Base-by-base conservation (phyloP, 768 basidiomycete species). In the Hericium erinaceus region DNA sequence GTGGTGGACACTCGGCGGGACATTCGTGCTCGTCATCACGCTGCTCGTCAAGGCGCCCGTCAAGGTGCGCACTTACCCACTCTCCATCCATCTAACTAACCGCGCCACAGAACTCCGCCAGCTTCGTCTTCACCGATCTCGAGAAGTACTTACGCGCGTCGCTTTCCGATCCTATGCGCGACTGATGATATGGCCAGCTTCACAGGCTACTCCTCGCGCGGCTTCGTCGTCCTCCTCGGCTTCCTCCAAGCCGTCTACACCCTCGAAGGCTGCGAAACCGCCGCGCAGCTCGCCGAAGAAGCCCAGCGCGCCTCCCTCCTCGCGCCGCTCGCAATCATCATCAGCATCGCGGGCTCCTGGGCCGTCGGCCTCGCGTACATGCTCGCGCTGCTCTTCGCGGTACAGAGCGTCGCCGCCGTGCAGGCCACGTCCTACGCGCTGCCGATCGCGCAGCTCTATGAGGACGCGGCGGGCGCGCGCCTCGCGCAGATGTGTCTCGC, bases 231-330 rank as follows among this genome's bases (percentile, higher is more conserved):
- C 49, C 74, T 82, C 24, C 72, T 82, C 12, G 81, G 81, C 9
- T 82, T 83, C 64, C 74, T 80, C 3, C 78, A 79, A 75, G 79
- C 80, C 6, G 81, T 82, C 12, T 82, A 82, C 61, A 81, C 81
- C 2, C 73, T 82, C 26, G 81, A 81, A 67, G 81, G 81, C 22
- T 82, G 80, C 64, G 81, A 82, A 64, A 83, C 81, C 4, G 80
- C 81, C 41, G 81, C 82, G n/a, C 81, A 83, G 64, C 76, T 83
- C 7, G 81, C 81, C 5, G 81, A 83, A 66, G 81, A 83, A 65
- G 80, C 80, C 37, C 70, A 74, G 51, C 76, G 77, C 18, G 81
- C 81, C 0, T 79, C 80, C 56, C 58, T 79, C 52, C 77, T 83
- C n/a, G 79, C 81, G 1, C 81, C 81, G 9, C 68, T 81, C 37